Evolutionary conservation across 2,329 filamentous ascomycete genomes (phyloP).

Genomic region (Monosporascus sp.): DNA sequence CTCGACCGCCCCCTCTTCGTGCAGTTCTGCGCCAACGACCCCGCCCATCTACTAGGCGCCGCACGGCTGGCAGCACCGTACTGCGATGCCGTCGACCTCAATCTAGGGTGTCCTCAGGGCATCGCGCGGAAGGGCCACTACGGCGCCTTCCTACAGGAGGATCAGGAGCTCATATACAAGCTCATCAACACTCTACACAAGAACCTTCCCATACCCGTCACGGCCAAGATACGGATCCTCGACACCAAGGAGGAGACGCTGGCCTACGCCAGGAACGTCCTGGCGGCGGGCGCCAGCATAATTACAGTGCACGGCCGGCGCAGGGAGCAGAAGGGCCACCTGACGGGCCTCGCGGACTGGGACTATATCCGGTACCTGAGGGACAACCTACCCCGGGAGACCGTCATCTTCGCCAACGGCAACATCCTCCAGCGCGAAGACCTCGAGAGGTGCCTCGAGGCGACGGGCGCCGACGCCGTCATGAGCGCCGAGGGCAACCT

Average conservation of each 20-base stretch:
- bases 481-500: slow-evolving; percentile 97
- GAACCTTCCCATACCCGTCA: slow-evolving; percentile 76
- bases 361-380: slow-evolving; percentile 73
- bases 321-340: slow-evolving; percentile 91
- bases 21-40: slow-evolving; percentile 91
- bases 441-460: slow-evolving; percentile 69
- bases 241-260: slow-evolving; percentile 84
- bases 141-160: slow-evolving; percentile 90
- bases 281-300: slow-evolving; percentile 85
- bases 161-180: slow-evolving; percentile 75
- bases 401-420: slow-evolving; percentile 94
- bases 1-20: slow-evolving; percentile 89
- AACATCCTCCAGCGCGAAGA: slow-evolving; percentile 83
- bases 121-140: slow-evolving; percentile 90
- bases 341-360: slow-evolving; percentile 94
- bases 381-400: slow-evolving; percentile 76
- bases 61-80: slow-evolving; percentile 75
- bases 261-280: slow-evolving; percentile 80
- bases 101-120: slow-evolving; percentile 92
- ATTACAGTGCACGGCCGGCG: slow-evolving; percentile 86
- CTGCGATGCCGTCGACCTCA: slow-evolving; percentile 93
- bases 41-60: slow-evolving; percentile 72
- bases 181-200: slow-evolving; percentile 79
- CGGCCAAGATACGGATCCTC: slow-evolving; percentile 88
- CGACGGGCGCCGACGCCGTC: slow-evolving; percentile 82